Evolutionary conservation across 2,329 filamentous ascomycete genomes (phyloP), one percentile per base, ranked within the genome.

Genomic region (Pyrenochaeta sp.): DNA sequence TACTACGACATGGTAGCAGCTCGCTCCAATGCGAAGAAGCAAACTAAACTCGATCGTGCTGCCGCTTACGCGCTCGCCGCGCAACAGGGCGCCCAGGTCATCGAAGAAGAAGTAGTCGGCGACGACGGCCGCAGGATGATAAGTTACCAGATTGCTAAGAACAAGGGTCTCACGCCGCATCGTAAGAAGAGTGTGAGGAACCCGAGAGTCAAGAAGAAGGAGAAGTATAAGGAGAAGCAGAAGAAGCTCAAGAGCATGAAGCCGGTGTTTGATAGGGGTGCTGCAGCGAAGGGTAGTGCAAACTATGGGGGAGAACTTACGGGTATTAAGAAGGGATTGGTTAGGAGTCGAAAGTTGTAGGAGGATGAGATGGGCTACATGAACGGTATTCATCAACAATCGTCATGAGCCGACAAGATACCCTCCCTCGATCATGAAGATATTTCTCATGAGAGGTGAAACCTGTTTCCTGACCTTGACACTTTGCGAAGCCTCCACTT

Each of bases 161-260:
- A 99, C 81, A 97, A 97, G 85, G 95, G 95, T 32, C 82, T 99
- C 62, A 89, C 92, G 58, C 92, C 93, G 46, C 90, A 91, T 79
- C 85, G 94, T 64, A 96, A 91, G 85, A 98, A 99, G 88, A 93
- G 96, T 69, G 90, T 93, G 57, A 85, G 94, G 63, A 99, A 99
- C 81, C 93, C 95, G 36, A 85, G 95, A 77, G 94, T 98, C 65
- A 99, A 98, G 90, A 98, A 97, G 90, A 88, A 92, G 80, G 92
- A 92, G 88, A 93, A 92, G 87, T 99, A 88, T 78, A 93, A 96
- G 75, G 90, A 93, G 78, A 97, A 96, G 86, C 91, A 94, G 86
- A 98, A 97, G 91, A 97, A 98, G 85, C 80, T 98, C 74, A 88
- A 87, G 72, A 94, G 90, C 75, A 91, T 93, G 83, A 92, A 91